phyloP scores from a whole-genome alignment of 1,284 basidiomycete species.

The Marasmius tenuissimus region DNA sequence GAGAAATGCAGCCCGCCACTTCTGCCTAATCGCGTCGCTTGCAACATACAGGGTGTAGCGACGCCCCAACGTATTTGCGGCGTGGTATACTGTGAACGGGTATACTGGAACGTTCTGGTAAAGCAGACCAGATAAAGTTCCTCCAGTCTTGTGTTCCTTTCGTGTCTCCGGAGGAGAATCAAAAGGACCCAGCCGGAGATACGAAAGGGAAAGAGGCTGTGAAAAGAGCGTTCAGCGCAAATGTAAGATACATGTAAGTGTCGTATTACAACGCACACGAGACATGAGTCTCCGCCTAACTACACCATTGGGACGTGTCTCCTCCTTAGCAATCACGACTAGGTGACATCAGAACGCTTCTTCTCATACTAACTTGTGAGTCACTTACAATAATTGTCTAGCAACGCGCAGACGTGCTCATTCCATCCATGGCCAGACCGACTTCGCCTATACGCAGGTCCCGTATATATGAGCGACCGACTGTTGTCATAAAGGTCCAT shows the following conservation, averaged over 20 bases:
- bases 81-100: constrained; percentile 76
- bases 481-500: constrained; percentile 76
- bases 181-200: constrained; percentile 69
- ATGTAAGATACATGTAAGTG: not conserved
- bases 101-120: constrained; percentile 54
- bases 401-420: constrained; percentile 64
- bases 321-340: constrained; percentile 68
- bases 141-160: constrained; percentile 59
- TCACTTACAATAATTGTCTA: constrained; percentile 73
- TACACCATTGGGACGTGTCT: constrained; percentile 46
- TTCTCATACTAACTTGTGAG: not conserved
- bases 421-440: constrained; percentile 49
- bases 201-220: constrained; percentile 76
- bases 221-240: not conserved
- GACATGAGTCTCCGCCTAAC: constrained; percentile 58
- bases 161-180: constrained; percentile 55
- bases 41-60: constrained; percentile 71
- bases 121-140: constrained; percentile 57
- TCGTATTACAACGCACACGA: constrained; percentile 44
- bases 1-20: constrained; percentile 61
- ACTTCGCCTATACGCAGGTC: constrained; percentile 49
- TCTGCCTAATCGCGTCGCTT: constrained; percentile 54
- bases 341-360: constrained; percentile 38
- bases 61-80: constrained; percentile 50
- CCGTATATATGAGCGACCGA: constrained; percentile 66